Percentiles rank a stretch among this genome's conserved stretches.
These are phyloP conservation scores for Acanthamoeba sp. DNA, from an alignment of 208 protist genomes.

Conservation along the genomic window DNA sequence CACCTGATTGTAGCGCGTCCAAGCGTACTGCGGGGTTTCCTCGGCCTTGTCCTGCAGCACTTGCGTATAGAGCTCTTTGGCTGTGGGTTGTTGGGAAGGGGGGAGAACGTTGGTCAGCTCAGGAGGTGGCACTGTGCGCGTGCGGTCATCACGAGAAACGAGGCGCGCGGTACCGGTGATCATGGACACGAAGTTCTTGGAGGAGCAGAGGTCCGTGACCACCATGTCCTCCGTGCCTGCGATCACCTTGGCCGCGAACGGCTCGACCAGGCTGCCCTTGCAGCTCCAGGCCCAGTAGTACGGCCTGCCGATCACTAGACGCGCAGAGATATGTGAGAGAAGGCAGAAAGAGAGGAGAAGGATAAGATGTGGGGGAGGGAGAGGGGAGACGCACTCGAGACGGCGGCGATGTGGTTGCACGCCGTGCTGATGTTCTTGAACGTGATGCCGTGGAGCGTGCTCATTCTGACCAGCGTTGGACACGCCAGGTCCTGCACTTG, in stretches of 20 bases:
- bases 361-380: neutral
- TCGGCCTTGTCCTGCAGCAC: slow-evolving; percentile 36
- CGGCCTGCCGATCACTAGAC: neutral
- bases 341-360: neutral
- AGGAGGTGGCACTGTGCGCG: too few relatives aligned
- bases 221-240: slow-evolving; percentile 29
- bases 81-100: neutral
- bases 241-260: slow-evolving; percentile 10
- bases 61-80: slow-evolving; percentile 23
- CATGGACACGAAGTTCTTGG: slow-evolving; percentile 36
- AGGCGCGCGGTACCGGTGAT: neutral
- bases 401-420: slow-evolving; percentile 8
- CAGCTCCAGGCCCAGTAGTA: slow-evolving; percentile 54
- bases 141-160: too few relatives aligned
- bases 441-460: neutral
- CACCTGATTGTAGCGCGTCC: slow-evolving; percentile 41
- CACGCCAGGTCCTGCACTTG: neutral
- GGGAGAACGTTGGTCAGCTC: neutral
- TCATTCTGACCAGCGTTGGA: slow-evolving; percentile 16
- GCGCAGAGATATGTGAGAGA: neutral
- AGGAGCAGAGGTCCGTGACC: slow-evolving; percentile 6
- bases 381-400: neutral
- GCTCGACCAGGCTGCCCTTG: neutral
- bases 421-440: slow-evolving; percentile 45
- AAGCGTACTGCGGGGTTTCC: slow-evolving; percentile 1